phyloP scores from a whole-genome alignment of 257 asterid species.

The Verbascum thapsus region DNA sequence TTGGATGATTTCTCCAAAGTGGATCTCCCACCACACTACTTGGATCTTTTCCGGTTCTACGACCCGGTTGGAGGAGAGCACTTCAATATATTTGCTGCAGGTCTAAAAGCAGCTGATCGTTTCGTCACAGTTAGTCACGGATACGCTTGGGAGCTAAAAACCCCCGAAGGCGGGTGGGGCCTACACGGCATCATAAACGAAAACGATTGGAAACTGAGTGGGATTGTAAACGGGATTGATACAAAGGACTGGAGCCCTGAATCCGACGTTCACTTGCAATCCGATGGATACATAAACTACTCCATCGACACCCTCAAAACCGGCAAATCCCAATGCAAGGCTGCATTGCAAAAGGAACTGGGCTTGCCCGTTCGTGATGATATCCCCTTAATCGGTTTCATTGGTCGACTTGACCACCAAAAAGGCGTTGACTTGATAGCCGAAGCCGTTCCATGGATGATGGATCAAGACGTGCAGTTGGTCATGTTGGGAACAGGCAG shows the following conservation, averaged over 20 bases:
- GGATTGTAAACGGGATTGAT: constrained; percentile 95
- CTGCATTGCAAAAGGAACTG: constrained; percentile 87
- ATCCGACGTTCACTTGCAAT: constrained; percentile 62
- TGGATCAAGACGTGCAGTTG: constrained; percentile 78
- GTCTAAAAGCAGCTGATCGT: constrained; percentile 85
- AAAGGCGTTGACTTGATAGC: constrained; percentile 93
- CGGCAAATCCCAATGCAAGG: constrained; percentile 81
- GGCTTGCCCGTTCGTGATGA: constrained; percentile 65
- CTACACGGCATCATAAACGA: constrained; percentile 72
- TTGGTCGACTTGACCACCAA: constrained; percentile 89
- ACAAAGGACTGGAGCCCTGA: constrained; percentile 87
- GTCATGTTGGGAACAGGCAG: constrained; percentile 93
- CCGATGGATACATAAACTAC: constrained; percentile 85
- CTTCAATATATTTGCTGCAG: constrained; percentile 93
- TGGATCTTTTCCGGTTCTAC: constrained; percentile 64
- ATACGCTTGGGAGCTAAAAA: constrained; percentile 87
- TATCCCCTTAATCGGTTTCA: constrained; percentile 80
- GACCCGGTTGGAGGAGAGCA: constrained; percentile 97
- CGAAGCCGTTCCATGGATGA: constrained; percentile 91
- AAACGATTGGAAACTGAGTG: constrained; percentile 79
- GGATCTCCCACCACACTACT: constrained; percentile 79
- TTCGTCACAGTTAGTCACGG: constrained; percentile 90
- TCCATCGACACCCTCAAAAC: constrained; percentile 66
- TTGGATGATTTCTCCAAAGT: constrained; percentile 57
- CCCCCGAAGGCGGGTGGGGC: constrained; percentile 97